Evolutionary conservation across 306 rosid species (phyloP).

Genomic region (Rosa chinensis): DNA sequence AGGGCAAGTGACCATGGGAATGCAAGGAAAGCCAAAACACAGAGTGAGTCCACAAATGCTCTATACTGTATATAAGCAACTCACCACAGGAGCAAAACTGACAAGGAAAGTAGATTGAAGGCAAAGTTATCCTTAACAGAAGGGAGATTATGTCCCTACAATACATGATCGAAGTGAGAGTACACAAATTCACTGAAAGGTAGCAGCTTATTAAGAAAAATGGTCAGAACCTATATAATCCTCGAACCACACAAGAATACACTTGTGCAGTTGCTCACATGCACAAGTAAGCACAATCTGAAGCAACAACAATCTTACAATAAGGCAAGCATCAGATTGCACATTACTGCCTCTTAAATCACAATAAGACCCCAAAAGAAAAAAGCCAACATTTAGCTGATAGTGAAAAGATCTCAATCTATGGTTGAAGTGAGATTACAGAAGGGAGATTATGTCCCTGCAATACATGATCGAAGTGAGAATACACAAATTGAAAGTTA

Average conservation of each 20-base stretch:
- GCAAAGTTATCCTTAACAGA: not conserved
- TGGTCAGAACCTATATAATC: not conserved
- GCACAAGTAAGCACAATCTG: too few species aligned
- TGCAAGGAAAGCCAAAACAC: constrained; percentile 16
- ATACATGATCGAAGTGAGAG: too few species aligned
- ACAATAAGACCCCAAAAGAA: not conserved
- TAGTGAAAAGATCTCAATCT: not conserved
- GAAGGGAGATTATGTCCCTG: too few species aligned
- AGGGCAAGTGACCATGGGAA: not conserved
- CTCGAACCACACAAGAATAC: too few species aligned
- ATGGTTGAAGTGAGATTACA: not conserved
- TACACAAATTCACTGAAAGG: not conserved
- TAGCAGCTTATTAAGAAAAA: too few species aligned
- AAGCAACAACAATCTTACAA: too few species aligned
- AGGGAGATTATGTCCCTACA: too few species aligned
- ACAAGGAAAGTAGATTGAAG: not conserved
- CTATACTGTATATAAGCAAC: not conserved
- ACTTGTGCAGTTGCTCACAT: too few species aligned
- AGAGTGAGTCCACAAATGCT: constrained; percentile 22
- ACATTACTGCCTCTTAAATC: not conserved
- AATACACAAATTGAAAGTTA: not conserved
- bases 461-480: too few species aligned
- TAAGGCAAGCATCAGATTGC: not conserved
- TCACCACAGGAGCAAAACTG: not conserved
- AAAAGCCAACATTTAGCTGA: not conserved